Evolutionary conservation across 2,329 filamentous ascomycete species (phyloP), one percentile per base, ranked within the genome.

Genomic region (Rosellinia necatrix): DNA sequence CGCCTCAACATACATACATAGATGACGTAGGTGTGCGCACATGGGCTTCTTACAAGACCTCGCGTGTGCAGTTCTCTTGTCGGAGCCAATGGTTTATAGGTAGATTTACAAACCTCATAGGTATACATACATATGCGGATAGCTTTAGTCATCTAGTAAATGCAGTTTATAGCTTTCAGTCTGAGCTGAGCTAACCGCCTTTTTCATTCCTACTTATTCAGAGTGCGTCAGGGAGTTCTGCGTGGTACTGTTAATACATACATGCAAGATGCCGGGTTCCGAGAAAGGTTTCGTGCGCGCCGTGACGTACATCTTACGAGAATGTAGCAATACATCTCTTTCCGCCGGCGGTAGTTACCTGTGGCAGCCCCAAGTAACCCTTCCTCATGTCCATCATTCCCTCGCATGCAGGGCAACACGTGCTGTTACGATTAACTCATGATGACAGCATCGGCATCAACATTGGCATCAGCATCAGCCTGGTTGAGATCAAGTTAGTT

Each of bases 361-460:
- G n/a, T n/a, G n/a, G n/a, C n/a, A n/a, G n/a, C n/a, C n/a, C 30
- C 13, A 27, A 30, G 24, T 40, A 40, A 30, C 41, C 25, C 22
- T 42, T 38, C 37, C 42, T 32, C 8, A 59, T 56, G 58, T 44
- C 49, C 59, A 57, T 61, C 58, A 59, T 61, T 41, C 35, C 40
- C 51, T 43, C 53, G 51, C 50, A 52, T 61, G 56, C 58, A 61
- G 44, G 34, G 43, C 30, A 56, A 53, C 58, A 59, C 56, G 58
- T 61, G 55, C 58, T 43, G 41, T 60, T 46, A 53, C 49, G 50
- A 58, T 58, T 43, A 47, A 44, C 27, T 43, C 46, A 38, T 40
- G 38, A 60, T 60, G 58, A 60, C 58, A 60, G 25, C 49, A 58
- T 60, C 58, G 25, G 32, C 49, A 48, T 51, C 27, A 10, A 6